Conservation (phyloP, 2,329 filamentous ascomycete genomes). For the Podosphaera xanthii region DNA sequence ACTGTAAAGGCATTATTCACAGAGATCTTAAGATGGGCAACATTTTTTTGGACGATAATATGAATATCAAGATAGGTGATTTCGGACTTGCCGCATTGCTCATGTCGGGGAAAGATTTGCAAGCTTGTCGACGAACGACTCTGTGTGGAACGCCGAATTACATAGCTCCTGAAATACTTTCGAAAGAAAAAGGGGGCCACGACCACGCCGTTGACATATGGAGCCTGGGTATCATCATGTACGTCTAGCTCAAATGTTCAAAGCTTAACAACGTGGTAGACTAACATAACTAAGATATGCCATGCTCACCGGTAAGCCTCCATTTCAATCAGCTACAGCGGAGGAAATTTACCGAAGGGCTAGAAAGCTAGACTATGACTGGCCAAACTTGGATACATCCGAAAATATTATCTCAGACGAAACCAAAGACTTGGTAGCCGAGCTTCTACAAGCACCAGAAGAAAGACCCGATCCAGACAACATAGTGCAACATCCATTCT, state of each 20-base stretch:
- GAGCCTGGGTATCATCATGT: constrained; percentile 95
- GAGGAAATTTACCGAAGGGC: constrained; percentile 65
- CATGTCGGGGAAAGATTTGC: constrained; percentile 76
- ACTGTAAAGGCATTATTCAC: constrained; percentile 86
- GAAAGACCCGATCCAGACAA: constrained; percentile 51
- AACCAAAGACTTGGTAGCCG: constrained; percentile 56
- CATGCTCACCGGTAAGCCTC: constrained; percentile 86
- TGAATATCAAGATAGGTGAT: constrained; percentile 97
- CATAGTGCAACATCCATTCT: constrained; percentile 63
- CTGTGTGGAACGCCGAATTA: constrained; percentile 96
- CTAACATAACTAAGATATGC: constrained; percentile 40
- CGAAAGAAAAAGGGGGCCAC: constrained; percentile 83
- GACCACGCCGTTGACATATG: constrained; percentile 97
- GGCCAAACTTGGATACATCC: constrained; percentile 44
- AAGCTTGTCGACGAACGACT: constrained; percentile 61
- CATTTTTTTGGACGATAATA: constrained; percentile 76
- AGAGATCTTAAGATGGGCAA: constrained; percentile 96
- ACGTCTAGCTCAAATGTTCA: constrained; percentile 17
- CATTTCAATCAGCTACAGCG: constrained; percentile 79
- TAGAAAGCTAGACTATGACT: constrained; percentile 52
- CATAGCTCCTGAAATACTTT: constrained; percentile 86
- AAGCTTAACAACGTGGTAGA: background rate
- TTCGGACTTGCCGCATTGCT: constrained; percentile 86
- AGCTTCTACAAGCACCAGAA: constrained; percentile 53
- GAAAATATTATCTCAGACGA: constrained; percentile 51